Evolutionary conservation across 192 early-diverging fungal genomes (phyloP).

Genomic region (Entomortierella beljakovae): DNA sequence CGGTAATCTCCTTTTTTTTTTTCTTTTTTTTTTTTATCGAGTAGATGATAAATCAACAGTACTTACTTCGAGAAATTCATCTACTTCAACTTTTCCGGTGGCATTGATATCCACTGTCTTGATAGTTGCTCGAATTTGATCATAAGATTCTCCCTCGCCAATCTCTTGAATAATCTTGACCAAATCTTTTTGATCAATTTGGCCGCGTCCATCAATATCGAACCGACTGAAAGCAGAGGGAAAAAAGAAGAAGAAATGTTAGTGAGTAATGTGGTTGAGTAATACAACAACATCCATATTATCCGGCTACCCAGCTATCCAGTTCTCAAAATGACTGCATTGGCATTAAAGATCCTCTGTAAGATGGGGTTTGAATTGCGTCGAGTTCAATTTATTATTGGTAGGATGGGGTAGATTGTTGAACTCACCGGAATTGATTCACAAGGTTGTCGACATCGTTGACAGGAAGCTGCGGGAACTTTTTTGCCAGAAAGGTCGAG

Average conservation of each 20-base stretch:
- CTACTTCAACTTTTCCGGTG: conserved; percentile 77
- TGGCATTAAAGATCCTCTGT: too few relatives aligned
- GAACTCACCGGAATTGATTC: conserved; percentile 62
- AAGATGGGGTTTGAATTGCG: too few relatives aligned
- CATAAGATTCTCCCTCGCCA: conserved; percentile 76
- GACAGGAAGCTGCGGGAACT: conserved; percentile 60
- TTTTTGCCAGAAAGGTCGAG: conserved; percentile 63
- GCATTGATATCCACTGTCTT: conserved; percentile 76
- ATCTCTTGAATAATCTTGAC: conserved; percentile 71
- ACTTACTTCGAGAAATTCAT: conserved; percentile 83
- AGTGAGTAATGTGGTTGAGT: not conserved
- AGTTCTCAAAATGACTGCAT: too few relatives aligned
- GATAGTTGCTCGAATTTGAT: conserved; percentile 77
- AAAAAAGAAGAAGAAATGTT: conserved; percentile 1
- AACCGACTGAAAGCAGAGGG: conserved; percentile 22
- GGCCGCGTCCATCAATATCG: conserved; percentile 76
- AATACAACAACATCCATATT: too few relatives aligned
- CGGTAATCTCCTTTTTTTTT: conserved; percentile 1
- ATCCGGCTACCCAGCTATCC: too few relatives aligned
- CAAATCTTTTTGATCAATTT: conserved; percentile 75
- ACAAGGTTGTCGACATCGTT: conserved; percentile 65
- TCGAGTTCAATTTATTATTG: too few relatives aligned
- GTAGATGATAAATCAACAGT: not conserved
- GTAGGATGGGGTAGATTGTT: not conserved
- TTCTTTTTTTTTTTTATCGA: not conserved